Evolutionary conservation across 208 protist genomes (phyloP).

Genomic region (Endotrypanum monterogeii): DNA sequence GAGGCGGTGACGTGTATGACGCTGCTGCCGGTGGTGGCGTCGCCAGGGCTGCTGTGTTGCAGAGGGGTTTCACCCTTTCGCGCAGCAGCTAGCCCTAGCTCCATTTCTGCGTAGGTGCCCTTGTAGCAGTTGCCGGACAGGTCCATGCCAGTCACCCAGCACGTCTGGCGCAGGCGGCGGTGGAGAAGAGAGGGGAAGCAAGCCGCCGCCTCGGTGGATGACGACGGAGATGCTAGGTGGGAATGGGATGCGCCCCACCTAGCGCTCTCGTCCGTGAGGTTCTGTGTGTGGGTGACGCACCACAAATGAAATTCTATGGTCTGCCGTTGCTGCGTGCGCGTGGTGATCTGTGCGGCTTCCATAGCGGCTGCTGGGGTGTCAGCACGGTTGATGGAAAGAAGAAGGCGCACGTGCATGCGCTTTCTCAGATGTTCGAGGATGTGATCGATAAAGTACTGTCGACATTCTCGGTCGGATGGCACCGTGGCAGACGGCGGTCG

Average conservation of each 20-base stretch:
- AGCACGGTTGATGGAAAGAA: constrained; percentile 81
- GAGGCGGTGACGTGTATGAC: constrained; percentile 24
- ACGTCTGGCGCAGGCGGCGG: constrained; percentile 43
- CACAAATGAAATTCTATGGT: constrained; percentile 43
- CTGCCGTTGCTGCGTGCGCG: constrained; percentile 44
- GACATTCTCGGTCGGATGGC: neutral
- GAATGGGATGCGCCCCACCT: neutral
- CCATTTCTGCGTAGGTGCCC: constrained; percentile 56
- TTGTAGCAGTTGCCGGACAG: constrained; percentile 90
- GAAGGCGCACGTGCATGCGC: constrained; percentile 72
- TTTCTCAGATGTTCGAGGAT: constrained; percentile 1
- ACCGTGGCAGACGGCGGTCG: neutral
- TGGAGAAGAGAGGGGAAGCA: neutral
- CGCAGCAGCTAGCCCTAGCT: constrained; percentile 37
- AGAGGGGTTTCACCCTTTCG: constrained; percentile 19
- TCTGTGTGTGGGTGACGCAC: constrained; percentile 14
- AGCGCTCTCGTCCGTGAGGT: neutral
- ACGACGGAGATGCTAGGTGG: neutral
- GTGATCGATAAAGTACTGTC: constrained; percentile 1
- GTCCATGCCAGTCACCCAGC: constrained; percentile 85
- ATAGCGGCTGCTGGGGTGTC: constrained; percentile 30
- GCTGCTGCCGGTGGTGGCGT: neutral
- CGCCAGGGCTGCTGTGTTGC: constrained; percentile 34
- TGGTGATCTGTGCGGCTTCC: constrained; percentile 52
- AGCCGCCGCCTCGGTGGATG: neutral